Evolutionary conservation across 495 filamentous ascomycete genomes (phyloP).

Genomic region (Amphirosellinia nigrospora): DNA sequence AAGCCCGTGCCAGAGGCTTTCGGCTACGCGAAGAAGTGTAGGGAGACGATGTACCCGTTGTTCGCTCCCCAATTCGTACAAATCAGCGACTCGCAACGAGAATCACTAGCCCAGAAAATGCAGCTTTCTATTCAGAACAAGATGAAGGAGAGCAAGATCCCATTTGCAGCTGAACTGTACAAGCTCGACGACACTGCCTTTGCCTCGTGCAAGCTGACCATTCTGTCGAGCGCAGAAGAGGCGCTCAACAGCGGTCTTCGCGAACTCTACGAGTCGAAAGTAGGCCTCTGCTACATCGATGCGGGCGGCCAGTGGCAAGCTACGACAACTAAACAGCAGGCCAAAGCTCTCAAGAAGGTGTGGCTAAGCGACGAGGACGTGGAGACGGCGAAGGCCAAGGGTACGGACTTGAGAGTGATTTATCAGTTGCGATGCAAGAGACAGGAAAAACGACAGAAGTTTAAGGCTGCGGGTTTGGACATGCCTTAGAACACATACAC

Average conservation of each 20-base stretch:
- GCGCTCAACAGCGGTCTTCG: background rate
- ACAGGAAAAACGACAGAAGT: background rate
- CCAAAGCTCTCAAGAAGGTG: slow-evolving; percentile 5
- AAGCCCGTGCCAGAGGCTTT: background rate
- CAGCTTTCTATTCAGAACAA: background rate
- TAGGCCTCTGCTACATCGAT: slow-evolving; percentile 12
- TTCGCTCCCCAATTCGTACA: background rate
- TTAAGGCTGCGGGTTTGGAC: slow-evolving; percentile 6
- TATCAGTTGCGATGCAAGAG: background rate
- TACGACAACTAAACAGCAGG: slow-evolving; percentile 8
- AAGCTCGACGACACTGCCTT: slow-evolving; percentile 15
- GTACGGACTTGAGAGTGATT: background rate
- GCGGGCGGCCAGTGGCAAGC: background rate
- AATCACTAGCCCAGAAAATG: background rate
- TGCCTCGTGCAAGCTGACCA: background rate
- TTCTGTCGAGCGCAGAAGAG: slow-evolving; percentile 8
- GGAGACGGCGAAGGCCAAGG: background rate
- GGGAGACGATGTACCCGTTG: background rate
- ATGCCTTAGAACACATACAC: background rate
- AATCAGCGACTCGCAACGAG: background rate
- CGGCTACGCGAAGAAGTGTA: background rate
- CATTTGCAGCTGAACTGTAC: background rate
- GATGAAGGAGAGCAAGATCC: slow-evolving; percentile 7
- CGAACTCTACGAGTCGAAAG: background rate
- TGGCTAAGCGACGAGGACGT: slow-evolving; percentile 8